Evolutionary conservation across 352 stramenopile species (phyloP).

Genomic region (Phytophthora hibernalis): DNA sequence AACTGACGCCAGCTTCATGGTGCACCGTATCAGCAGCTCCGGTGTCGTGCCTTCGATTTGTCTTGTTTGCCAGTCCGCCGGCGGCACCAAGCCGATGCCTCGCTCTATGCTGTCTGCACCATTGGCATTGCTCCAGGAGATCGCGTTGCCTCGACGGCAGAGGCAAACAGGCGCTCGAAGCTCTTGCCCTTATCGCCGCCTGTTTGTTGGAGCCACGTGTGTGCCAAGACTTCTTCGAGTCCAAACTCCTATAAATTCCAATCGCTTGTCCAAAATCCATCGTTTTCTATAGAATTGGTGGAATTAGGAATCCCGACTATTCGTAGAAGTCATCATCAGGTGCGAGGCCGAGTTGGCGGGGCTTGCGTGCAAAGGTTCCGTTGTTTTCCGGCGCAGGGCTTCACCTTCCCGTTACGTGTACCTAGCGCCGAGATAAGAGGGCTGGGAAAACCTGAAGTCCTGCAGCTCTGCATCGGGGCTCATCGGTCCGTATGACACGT

Average conservation of each 20-base stretch:
- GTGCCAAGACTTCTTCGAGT: too few species aligned
- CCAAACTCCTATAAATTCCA: too few species aligned
- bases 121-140: not conserved
- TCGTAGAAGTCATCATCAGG: slow-evolving; percentile 12
- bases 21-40: slow-evolving; percentile 32
- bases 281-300: not conserved
- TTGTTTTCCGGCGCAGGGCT: not conserved
- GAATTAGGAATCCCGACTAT: not conserved
- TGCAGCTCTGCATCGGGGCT: not conserved
- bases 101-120: slow-evolving; percentile 12
- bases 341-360: slow-evolving; percentile 2
- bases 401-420: slow-evolving; percentile 22
- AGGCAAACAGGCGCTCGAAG: slow-evolving; percentile 28
- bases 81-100: slow-evolving; percentile 12
- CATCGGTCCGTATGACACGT: slow-evolving; percentile 21
- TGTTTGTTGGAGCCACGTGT: too few species aligned
- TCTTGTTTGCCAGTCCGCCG: not conserved
- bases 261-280: slow-evolving; percentile 1
- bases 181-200: slow-evolving; percentile 33
- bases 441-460: not conserved
- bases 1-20: slow-evolving; percentile 26
- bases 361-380: slow-evolving; percentile 16
- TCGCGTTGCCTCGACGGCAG: not conserved
- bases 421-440: not conserved
- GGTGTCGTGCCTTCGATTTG: slow-evolving; percentile 3